These are phyloP conservation scores for Malassezia globosa DNA, from an alignment of 1,284 basidiomycete species.

Conservation along the genomic window DNA sequence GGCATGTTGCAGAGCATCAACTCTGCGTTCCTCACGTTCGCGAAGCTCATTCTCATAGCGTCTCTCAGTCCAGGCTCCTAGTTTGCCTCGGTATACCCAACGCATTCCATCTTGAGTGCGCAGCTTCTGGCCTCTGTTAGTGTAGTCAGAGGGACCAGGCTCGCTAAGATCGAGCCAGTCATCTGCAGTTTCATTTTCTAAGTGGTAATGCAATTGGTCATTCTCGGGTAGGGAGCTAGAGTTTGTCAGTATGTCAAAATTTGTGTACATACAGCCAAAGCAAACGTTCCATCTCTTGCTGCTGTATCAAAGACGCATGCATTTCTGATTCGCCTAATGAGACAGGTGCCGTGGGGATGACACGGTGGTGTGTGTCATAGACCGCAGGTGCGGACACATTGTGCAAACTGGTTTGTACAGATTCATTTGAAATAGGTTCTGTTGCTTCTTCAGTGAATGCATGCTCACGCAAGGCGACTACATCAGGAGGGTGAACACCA, in stretches of 20 bases:
- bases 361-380: too few species aligned
- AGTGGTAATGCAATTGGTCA: slow-evolving; percentile 13
- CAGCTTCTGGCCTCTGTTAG: slow-evolving; percentile 44
- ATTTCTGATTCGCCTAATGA: background rate
- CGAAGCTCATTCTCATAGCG: slow-evolving; percentile 35
- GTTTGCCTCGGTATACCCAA: slow-evolving; percentile 39
- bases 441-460: too few species aligned
- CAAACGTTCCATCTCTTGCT: slow-evolving; percentile 11
- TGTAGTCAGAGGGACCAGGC: slow-evolving; percentile 9
- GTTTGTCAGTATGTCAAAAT: background rate
- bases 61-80: slow-evolving; percentile 40
- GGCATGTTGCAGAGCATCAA: slow-evolving; percentile 32
- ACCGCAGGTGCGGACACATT: too few species aligned
- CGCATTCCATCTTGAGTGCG: slow-evolving; percentile 27
- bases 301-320: background rate
- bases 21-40: slow-evolving; percentile 24
- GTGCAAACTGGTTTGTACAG: too few species aligned
- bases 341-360: too few species aligned
- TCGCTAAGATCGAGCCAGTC: background rate
- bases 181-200: slow-evolving; percentile 9
- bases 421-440: too few species aligned
- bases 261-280: slow-evolving; percentile 17
- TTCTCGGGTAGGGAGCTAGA: slow-evolving; percentile 13
- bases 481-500: too few species aligned
- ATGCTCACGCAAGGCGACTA: too few species aligned